Conservation (phyloP, 1,284 basidiomycete genomes). For the Veloporphyrellus conicus region DNA sequence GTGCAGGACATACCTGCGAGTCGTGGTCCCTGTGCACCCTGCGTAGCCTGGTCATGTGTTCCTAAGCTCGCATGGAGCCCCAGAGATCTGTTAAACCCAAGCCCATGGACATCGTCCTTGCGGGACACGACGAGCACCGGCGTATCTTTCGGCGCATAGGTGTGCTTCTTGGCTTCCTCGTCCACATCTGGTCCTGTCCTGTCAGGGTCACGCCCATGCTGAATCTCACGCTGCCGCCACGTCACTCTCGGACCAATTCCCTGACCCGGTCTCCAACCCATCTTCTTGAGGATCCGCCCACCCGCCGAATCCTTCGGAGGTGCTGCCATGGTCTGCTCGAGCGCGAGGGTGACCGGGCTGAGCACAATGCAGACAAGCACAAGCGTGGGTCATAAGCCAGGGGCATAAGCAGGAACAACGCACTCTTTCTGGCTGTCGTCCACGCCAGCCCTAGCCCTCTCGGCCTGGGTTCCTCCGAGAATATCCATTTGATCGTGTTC, state of each 20-base stretch:
- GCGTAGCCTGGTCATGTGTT: conserved; percentile 8
- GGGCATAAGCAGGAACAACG: conserved; percentile 25
- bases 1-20: conserved; percentile 49
- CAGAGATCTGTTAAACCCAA: conserved; percentile 71
- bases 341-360: conserved; percentile 59
- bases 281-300: conserved; percentile 81
- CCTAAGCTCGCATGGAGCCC: conserved; percentile 61
- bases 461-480: conserved; percentile 54
- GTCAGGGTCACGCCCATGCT: conserved; percentile 53
- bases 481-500: conserved; percentile 73
- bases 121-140: conserved; percentile 57
- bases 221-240: conserved; percentile 66
- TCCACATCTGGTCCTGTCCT: conserved; percentile 51
- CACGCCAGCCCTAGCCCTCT: conserved; percentile 33
- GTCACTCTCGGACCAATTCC: conserved; percentile 91
- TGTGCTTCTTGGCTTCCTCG: conserved; percentile 79
- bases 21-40: conserved; percentile 45
- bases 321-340: conserved; percentile 59
- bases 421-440: conserved; percentile 57
- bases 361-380: neutral
- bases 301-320: conserved; percentile 70
- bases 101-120: conserved; percentile 74
- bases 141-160: conserved; percentile 81
- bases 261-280: conserved; percentile 93
- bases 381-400: neutral